These are phyloP conservation scores for Macrophomina tecta DNA, from an alignment of 2,329 filamentous ascomycete species.

Conservation along the genomic window DNA sequence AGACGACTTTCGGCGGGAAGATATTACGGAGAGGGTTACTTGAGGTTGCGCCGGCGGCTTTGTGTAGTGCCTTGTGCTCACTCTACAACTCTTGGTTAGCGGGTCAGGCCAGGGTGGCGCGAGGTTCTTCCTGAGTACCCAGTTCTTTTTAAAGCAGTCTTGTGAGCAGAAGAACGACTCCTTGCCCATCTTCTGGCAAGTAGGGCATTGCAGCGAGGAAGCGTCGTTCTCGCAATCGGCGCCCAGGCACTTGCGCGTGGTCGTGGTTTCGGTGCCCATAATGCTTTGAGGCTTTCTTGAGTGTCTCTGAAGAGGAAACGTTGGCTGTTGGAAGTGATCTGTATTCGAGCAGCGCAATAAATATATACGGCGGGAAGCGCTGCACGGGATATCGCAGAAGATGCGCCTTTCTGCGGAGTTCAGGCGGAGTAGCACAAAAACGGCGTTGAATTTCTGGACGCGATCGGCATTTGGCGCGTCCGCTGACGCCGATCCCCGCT, in stretches of 20 bases:
- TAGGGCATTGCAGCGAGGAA: constrained; percentile 87
- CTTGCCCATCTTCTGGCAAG: constrained; percentile 86
- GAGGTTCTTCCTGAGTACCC: constrained; percentile 66
- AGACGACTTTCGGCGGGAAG: constrained; percentile 79
- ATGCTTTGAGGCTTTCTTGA: background rate
- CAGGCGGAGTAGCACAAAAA: constrained; percentile 26
- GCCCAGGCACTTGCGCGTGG: constrained; percentile 76
- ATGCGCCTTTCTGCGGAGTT: constrained; percentile 8
- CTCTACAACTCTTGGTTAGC: constrained; percentile 56
- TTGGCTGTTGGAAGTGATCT: background rate
- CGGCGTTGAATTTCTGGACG: constrained; percentile 25
- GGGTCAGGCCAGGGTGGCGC: constrained; percentile 34
- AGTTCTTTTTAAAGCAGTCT: constrained; percentile 98
- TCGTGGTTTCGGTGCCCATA: constrained; percentile 43
- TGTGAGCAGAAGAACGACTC: constrained; percentile 98
- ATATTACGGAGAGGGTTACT: constrained; percentile 75
- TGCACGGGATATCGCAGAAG: background rate
- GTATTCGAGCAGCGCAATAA: background rate
- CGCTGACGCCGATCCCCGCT: constrained; percentile 23
- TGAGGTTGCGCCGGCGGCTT: constrained; percentile 62
- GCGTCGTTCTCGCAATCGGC: constrained; percentile 87
- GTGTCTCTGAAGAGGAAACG: background rate
- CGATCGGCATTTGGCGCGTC: constrained; percentile 24
- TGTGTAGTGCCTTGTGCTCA: constrained; percentile 84
- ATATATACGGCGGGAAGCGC: background rate